Conservation (phyloP, 2,329 filamentous ascomycete genomes). For the Onygenales sp. region DNA sequence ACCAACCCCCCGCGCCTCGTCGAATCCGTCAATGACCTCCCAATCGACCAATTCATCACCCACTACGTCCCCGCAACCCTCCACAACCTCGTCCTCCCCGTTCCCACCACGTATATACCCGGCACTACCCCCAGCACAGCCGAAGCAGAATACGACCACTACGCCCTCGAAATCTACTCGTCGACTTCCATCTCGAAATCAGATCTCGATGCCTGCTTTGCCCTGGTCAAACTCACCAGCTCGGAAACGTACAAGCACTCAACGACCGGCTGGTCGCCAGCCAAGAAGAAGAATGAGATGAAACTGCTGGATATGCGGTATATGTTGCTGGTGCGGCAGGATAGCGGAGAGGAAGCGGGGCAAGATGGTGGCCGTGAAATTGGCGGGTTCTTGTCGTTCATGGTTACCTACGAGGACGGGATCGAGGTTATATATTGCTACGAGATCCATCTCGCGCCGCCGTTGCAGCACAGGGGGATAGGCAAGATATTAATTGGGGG, state of each 20-base stretch:
- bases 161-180: constrained; percentile 22
- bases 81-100: constrained; percentile 8
- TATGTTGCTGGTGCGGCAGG: constrained; percentile 35
- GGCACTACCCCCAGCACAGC: constrained; percentile 1
- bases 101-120: constrained; percentile 7
- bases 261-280: constrained; percentile 44
- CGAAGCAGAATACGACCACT: constrained; percentile 4
- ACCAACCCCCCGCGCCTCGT: constrained; percentile 23
- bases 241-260: constrained; percentile 43
- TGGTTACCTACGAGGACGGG: constrained; percentile 48
- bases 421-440: constrained; percentile 54
- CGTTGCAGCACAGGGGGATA: constrained; percentile 40
- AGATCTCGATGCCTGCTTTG: constrained; percentile 43
- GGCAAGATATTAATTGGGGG: constrained; percentile 42
- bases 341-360: no score
- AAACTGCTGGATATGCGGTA: constrained; percentile 49
- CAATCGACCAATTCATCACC: constrained; percentile 28
- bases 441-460: constrained; percentile 47
- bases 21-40: constrained; percentile 33
- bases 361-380: constrained; percentile 3
- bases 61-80: constrained; percentile 20
- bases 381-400: constrained; percentile 43
- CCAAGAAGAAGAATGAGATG: constrained; percentile 50
- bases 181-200: constrained; percentile 26
- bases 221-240: constrained; percentile 47